Evolutionary conservation across 257 asterid genomes (phyloP).

Genomic region (Capsicum rhomboideum): DNA sequence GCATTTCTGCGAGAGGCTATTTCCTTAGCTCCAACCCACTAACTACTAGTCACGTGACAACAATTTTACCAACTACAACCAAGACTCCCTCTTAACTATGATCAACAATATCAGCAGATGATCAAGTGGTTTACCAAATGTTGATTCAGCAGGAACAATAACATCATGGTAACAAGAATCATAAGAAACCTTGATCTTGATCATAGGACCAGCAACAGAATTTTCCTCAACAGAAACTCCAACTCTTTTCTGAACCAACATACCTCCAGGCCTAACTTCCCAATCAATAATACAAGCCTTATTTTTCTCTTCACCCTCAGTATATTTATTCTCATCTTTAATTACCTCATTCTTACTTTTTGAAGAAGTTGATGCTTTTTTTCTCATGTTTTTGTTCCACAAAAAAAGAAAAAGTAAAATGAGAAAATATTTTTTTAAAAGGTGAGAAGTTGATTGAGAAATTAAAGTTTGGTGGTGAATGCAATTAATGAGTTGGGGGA

Average conservation of each 20-base stretch:
- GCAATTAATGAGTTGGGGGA: slow-evolving; percentile 1
- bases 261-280: slow-evolving; percentile 27
- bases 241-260: slow-evolving; percentile 24
- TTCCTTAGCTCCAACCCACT: too few relatives aligned
- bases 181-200: slow-evolving; percentile 21
- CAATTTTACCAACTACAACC: too few relatives aligned
- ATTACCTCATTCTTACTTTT: slow-evolving; percentile 2
- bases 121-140: slow-evolving; percentile 16
- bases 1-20: too few relatives aligned
- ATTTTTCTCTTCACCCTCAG: neutral
- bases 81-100: neutral
- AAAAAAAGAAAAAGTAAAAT: neutral
- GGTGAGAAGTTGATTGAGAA: slow-evolving; percentile 9
- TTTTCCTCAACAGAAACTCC: neutral
- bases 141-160: slow-evolving; percentile 17
- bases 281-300: slow-evolving; percentile 11
- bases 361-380: slow-evolving; percentile 10
- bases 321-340: neutral
- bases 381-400: slow-evolving; percentile 5
- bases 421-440: neutral
- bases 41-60: too few relatives aligned
- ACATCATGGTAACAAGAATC: slow-evolving; percentile 17
- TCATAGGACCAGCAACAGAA: slow-evolving; percentile 11
- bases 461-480: slow-evolving; percentile 8
- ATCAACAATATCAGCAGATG: neutral